Conservation (phyloP, 1,284 basidiomycete species). For the Malassezia arunalokei region DNA sequence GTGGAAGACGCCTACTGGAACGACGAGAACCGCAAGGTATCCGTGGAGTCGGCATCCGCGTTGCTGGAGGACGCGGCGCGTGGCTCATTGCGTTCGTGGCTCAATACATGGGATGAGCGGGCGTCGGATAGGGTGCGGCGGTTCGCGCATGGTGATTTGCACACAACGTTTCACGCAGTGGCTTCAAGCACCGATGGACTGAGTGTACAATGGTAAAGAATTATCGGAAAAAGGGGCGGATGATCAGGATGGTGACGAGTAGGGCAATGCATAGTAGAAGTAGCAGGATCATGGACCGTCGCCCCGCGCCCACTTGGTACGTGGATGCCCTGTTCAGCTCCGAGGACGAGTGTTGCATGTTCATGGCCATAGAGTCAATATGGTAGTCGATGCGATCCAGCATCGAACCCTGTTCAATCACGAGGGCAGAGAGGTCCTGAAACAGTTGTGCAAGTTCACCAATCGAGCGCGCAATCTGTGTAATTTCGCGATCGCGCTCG, state of each 20-base stretch:
- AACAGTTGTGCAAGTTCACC: constrained; percentile 84
- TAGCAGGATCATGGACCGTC: constrained; percentile 82
- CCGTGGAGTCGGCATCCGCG: background rate
- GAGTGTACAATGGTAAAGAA: constrained; percentile 11
- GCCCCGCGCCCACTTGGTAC: constrained; percentile 83
- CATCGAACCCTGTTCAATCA: constrained; percentile 95
- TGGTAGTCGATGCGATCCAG: constrained; percentile 96
- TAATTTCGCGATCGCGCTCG: constrained; percentile 58
- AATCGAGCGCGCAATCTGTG: constrained; percentile 84
- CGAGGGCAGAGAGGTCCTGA: constrained; percentile 78
- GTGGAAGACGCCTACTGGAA: constrained; percentile 41
- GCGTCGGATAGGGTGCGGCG: background rate
- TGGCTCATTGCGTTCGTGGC: constrained; percentile 4
- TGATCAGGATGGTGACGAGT: constrained; percentile 64
- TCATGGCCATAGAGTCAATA: constrained; percentile 74
- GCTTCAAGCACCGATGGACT: constrained; percentile 8
- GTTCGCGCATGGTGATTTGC: background rate
- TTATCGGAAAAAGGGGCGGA: constrained; percentile 54
- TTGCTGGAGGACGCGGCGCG: constrained; percentile 1
- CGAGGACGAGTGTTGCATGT: constrained; percentile 69
- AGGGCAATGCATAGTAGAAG: constrained; percentile 78
- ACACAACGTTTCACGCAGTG: constrained; percentile 10
- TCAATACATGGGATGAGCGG: background rate
- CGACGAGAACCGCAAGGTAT: background rate
- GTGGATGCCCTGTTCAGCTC: constrained; percentile 70